Base-by-base conservation (phyloP, 1,284 basidiomycete species). In the Tilletia horrida region DNA sequence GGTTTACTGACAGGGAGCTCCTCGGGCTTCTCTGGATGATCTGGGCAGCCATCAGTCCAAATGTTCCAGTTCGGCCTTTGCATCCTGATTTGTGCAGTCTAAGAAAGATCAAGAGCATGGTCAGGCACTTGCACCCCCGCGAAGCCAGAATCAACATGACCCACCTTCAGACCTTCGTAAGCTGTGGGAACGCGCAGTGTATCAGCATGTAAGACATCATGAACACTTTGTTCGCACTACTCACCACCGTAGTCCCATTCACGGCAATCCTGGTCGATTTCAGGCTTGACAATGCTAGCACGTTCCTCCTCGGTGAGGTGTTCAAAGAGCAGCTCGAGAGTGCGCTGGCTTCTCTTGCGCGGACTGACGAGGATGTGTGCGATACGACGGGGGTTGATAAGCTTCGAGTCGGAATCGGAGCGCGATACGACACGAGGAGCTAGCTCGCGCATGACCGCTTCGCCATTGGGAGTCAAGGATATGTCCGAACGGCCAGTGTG, bases 211-310 rank as follows among this genome's bases (percentile, higher is more conserved):
- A 63, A 29, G 62, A 9, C 43, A 25, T 63, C 40, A 31, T 29
- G 23, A 52, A 27, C 50, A 52, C n/a, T n/a, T n/a, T n/a, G n/a
- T n/a, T n/a, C n/a, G 50, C 50, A 9, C 21, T 23, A 62, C 64
- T 61, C 55, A 69, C 64, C 77, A 31, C 80, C 80, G 64, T 81
- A 81, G 66, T 81, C 78, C 80, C 80, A 81, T 62, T 81, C 80
- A 23, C 78, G 70, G 61, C 77, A 75, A 23, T 81, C 76, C 42
- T 80, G 70, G 1, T 69, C 23, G 25, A 75, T 66, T 48, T 75
- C 70, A 0, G 74, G 69, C 23, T 59, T 35, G 0, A 76, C 76
- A 13, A 81, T 69, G 0, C 66, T 57, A 1, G 35, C 35, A 11
- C 70, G 65, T 29, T 73, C 62, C 3, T 69, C 66, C 21, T 70